Conservation (phyloP, 148 eudicot species). For the Nepenthes mirabilis region DNA sequence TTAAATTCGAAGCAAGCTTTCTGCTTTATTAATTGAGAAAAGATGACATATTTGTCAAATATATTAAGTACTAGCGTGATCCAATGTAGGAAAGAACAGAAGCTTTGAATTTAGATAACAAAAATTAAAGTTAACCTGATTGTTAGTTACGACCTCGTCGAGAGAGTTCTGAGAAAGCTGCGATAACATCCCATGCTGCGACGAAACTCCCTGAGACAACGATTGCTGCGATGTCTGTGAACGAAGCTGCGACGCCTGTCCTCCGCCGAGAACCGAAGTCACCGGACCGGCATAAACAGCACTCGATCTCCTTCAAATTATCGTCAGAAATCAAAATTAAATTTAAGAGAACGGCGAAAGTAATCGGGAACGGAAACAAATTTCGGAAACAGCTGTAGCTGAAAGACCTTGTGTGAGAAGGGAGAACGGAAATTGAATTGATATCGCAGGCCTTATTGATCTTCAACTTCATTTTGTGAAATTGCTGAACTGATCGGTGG, state of each 20-base stretch:
- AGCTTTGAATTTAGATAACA: no score
- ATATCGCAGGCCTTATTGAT: conserved; percentile 94
- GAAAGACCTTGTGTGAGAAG: conserved; percentile 63
- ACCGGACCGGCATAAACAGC: conserved; percentile 9
- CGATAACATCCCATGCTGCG: conserved; percentile 70
- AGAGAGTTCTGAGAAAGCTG: conserved; percentile 78
- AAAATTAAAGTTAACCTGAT: conserved; percentile 28
- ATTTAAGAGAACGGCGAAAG: neutral
- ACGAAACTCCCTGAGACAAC: conserved; percentile 78
- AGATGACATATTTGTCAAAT: no score
- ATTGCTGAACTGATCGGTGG: no score
- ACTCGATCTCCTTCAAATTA: conserved; percentile 42
- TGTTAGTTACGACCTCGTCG: conserved; percentile 40
- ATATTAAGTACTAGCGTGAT: no score
- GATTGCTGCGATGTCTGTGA: conserved; percentile 73
- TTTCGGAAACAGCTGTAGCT: neutral
- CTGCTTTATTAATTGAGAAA: no score
- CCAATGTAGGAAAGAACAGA: no score
- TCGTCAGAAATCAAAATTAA: conserved; percentile 4
- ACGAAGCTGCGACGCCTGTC: conserved; percentile 25
- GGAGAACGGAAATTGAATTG: conserved; percentile 91
- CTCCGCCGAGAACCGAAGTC: conserved; percentile 27
- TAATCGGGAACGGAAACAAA: conserved; percentile 1
- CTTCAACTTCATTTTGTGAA: conserved; percentile 51
- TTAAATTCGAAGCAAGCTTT: no score